Base-by-base conservation (phyloP, 164 flowering plant species). In the Pachysandra terminalis region DNA sequence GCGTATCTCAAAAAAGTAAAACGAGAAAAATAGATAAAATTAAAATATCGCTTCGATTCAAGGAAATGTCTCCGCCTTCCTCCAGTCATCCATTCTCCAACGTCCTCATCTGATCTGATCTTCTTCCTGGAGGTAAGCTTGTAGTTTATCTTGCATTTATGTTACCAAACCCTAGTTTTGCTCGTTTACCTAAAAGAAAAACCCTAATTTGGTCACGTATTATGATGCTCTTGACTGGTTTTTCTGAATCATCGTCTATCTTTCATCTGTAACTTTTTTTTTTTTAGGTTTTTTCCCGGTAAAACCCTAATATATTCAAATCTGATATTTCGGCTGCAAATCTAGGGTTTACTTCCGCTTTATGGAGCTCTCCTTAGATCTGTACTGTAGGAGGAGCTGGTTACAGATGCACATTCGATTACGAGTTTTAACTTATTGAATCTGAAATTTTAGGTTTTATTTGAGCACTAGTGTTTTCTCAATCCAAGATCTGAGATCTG, bases 401-500 rank as follows among this genome's bases (percentile, higher is more conserved):
- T 62, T 19, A 25, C 25, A 45, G 66, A 8, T 64, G 7, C 5
- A 7, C 54, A 1, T 26, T 64, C 40, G 24, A 3, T 24, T 16
- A 23, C 5, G 26, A 23, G 65, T 24, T 19, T 9, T n/a, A 61
- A 8, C n/a, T 61, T 0, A 23, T 48, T 23, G 41, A 25, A 26
- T 19, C 21, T 10, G 59, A 21, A 53, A 19, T 32, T 52, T 21
- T 27, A 21, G 67, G 40, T 35, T 64, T 64, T 64, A 17, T 64
- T 28, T 19, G 67, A 7, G 21, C 21, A 51, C 9, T 16, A 24
- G 41, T 16, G 22, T 54, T 54, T 54, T 53, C 19, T 66, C 48
- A 27, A 5, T 56, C 21, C 45, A n/a, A n/a, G n/a, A n/a, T n/a
- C 37, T 7, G 28, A 55, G 61, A 66, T 66, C 60, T 66, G 61